Conservation (phyloP, 208 protist genomes). For the Porcisia hertigi region DNA sequence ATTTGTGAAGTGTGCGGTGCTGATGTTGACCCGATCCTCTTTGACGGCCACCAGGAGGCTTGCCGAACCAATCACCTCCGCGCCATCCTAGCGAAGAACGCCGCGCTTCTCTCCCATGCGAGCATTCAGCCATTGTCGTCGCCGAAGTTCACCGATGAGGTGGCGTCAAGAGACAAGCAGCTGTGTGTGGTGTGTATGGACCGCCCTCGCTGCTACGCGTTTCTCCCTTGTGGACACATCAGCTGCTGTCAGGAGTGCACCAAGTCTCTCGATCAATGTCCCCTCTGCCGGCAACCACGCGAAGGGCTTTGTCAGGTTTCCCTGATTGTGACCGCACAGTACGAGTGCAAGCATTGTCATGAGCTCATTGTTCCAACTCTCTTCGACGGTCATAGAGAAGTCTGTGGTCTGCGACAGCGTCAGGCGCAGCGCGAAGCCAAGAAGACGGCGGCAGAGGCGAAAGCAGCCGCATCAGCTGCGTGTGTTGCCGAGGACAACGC, state of each 20-base stretch:
- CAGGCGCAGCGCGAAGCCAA: slow-evolving; percentile 31
- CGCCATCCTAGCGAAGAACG: slow-evolving; percentile 19
- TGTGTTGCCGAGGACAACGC: slow-evolving; percentile 1
- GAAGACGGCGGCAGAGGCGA: slow-evolving; percentile 3
- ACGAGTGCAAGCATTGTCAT: slow-evolving; percentile 71
- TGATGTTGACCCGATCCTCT: slow-evolving; percentile 42
- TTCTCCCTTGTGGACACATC: slow-evolving; percentile 90
- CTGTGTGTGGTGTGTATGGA: slow-evolving; percentile 82
- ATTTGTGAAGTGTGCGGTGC: slow-evolving; percentile 55
- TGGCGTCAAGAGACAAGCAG: slow-evolving; percentile 42
- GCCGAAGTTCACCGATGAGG: slow-evolving; percentile 15
- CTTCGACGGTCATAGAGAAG: slow-evolving; percentile 85
- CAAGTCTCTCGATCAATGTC: slow-evolving; percentile 58
- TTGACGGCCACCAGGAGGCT: slow-evolving; percentile 62
- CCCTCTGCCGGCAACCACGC: slow-evolving; percentile 72
- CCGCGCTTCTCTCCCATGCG: slow-evolving; percentile 21
- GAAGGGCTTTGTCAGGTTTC: slow-evolving; percentile 59
- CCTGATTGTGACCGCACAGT: slow-evolving; percentile 46
- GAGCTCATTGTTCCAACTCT: slow-evolving; percentile 69
- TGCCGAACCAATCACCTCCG: slow-evolving; percentile 50
- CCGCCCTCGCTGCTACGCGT: slow-evolving; percentile 55
- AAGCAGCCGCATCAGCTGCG: not conserved
- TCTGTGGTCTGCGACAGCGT: slow-evolving; percentile 61
- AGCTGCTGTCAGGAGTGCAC: slow-evolving; percentile 69
- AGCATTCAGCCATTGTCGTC: slow-evolving; percentile 22